Percentiles rank a stretch among this genome's conserved stretches.
Evolutionary conservation across 2,329 filamentous ascomycete genomes (phyloP).

Genomic region (Fusarium udum): DNA sequence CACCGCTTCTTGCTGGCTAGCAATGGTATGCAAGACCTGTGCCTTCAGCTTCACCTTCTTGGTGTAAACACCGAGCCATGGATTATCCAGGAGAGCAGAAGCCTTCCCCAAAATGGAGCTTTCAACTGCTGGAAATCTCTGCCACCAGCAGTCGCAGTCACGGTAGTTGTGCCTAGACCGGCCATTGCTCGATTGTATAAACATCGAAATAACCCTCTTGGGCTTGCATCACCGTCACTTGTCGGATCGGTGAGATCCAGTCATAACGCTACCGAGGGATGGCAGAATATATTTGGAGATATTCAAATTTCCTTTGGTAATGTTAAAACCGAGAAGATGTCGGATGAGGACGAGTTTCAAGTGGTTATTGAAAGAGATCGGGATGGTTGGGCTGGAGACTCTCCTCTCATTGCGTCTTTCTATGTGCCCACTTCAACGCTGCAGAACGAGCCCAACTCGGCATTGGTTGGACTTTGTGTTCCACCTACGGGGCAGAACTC

Average conservation of each 20-base stretch:
- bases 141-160: conserved; percentile 51
- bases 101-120: conserved; percentile 32
- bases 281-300: conserved; percentile 51
- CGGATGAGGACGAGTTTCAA: conserved; percentile 45
- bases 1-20: conserved; percentile 42
- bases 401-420: conserved; percentile 54
- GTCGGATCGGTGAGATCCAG: conserved; percentile 45
- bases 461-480: conserved; percentile 47
- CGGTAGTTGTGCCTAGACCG: conserved; percentile 47
- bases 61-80: conserved; percentile 47
- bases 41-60: conserved; percentile 49
- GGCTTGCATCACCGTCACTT: conserved; percentile 42
- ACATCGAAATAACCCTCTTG: conserved; percentile 13
- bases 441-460: conserved; percentile 46
- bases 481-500: conserved; percentile 39
- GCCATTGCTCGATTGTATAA: conserved; percentile 44
- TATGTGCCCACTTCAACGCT: conserved; percentile 50
- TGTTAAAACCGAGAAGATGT: conserved; percentile 39
- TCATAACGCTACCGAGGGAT: conserved; percentile 36
- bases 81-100: conserved; percentile 39
- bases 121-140: conserved; percentile 52
- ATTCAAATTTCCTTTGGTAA: conserved; percentile 56
- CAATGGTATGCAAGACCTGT: conserved; percentile 50
- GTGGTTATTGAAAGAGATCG: conserved; percentile 49
- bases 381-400: conserved; percentile 49